Evolutionary conservation across 2,329 filamentous ascomycete species (phyloP).

Genomic region (Colletotrichum cordylinicola): DNA sequence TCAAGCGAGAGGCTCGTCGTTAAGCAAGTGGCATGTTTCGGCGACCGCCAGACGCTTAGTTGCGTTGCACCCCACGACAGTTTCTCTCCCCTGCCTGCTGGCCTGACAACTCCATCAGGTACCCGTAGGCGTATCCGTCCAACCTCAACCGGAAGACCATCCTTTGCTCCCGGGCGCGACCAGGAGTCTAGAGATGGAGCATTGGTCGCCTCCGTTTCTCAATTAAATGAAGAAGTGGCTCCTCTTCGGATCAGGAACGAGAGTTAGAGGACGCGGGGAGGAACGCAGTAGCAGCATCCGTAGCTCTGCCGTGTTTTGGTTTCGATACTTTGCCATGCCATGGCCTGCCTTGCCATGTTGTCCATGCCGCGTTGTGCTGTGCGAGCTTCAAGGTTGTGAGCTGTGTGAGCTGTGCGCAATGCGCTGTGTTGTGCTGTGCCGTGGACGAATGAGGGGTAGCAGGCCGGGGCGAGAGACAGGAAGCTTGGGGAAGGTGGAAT

Average conservation of each 20-base stretch:
- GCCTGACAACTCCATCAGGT: slow-evolving; percentile 3
- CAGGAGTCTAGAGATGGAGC: background rate
- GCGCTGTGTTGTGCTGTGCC: slow-evolving; percentile 1
- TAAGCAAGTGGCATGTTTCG: slow-evolving; percentile 16
- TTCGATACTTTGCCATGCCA: background rate
- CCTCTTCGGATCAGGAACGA: slow-evolving; percentile 2
- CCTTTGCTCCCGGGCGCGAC: background rate
- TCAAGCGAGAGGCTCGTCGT: slow-evolving; percentile 10
- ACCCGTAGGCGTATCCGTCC: background rate
- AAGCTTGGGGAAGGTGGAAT: background rate
- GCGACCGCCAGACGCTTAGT: slow-evolving; percentile 1
- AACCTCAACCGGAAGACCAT: background rate
- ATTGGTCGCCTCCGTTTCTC: slow-evolving; percentile 7
- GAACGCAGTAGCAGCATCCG: background rate
- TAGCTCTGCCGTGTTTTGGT: slow-evolving; percentile 10
- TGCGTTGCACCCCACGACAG: slow-evolving; percentile 15
- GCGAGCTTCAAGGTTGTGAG: slow-evolving; percentile 2
- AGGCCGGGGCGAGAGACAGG: background rate
- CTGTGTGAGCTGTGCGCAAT: slow-evolving; percentile 14
- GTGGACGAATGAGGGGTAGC: slow-evolving; percentile 5
- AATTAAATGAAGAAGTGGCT: slow-evolving; percentile 10
- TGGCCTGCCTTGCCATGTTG: background rate
- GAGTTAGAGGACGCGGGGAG: slow-evolving; percentile 1
- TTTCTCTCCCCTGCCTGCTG: background rate
- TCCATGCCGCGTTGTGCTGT: background rate